These are phyloP conservation scores for Pinguiococcus pyrenoidosus DNA, from an alignment of 108 stramenopile genomes.

Conservation along the genomic window DNA sequence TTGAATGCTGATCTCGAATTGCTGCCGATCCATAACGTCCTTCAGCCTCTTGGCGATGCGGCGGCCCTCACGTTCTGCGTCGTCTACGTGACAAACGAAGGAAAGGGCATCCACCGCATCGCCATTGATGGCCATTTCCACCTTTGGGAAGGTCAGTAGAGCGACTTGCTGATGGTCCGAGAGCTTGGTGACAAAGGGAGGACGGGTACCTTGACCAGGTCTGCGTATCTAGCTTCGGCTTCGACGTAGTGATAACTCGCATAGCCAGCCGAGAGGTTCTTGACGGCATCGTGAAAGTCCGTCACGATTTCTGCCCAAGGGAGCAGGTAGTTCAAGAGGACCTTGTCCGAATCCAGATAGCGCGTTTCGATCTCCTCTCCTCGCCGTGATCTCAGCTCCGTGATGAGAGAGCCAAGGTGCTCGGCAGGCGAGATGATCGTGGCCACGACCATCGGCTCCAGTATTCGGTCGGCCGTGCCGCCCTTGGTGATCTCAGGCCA, in stretches of 20 bases:
- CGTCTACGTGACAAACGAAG: constrained; percentile 74
- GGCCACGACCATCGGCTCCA: constrained; percentile 78
- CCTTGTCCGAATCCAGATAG: constrained; percentile 46
- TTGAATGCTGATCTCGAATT: constrained; percentile 93
- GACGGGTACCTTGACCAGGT: constrained; percentile 73
- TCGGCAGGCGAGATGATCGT: constrained; percentile 32
- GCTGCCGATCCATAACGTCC: constrained; percentile 79
- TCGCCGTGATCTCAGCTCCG: constrained; percentile 20
- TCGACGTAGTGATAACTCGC: constrained; percentile 86
- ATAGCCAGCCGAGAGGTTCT: constrained; percentile 84
- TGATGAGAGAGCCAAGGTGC: constrained; percentile 26
- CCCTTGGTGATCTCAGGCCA: constrained; percentile 11
- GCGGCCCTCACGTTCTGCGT: constrained; percentile 57
- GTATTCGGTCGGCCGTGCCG: constrained; percentile 24
- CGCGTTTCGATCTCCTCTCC: constrained; percentile 10
- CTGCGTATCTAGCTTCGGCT: constrained; percentile 60
- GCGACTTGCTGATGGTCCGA: too few species aligned
- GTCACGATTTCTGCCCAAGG: constrained; percentile 76
- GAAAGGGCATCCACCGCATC: constrained; percentile 78
- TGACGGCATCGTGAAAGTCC: constrained; percentile 90
- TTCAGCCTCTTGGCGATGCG: constrained; percentile 65
- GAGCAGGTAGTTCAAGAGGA: constrained; percentile 15
- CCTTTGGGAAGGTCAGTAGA: too few species aligned
- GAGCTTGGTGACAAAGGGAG: too few species aligned
- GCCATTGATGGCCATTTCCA: constrained; percentile 80